Percentiles rank a stretch among this genome's conserved stretches.
Evolutionary conservation across 176 grass and related monocot species (phyloP).

Genomic region (Aegilops umbellulata): DNA sequence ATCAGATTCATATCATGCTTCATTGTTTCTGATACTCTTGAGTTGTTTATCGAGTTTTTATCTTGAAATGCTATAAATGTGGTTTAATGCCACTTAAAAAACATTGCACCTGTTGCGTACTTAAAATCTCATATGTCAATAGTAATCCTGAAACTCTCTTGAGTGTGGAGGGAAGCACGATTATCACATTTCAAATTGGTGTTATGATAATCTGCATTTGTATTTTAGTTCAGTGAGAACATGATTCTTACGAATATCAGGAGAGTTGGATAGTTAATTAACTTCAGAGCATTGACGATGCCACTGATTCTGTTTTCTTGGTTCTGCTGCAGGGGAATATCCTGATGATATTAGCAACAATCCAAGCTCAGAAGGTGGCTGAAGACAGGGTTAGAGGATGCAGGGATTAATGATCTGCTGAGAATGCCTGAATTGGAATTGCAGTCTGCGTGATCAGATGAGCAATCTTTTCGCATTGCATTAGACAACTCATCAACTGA

Average conservation of each 20-base stretch:
- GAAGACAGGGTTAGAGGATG: constrained; percentile 45
- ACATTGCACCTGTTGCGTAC: not conserved
- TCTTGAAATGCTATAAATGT: not conserved
- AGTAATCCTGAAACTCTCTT: not conserved
- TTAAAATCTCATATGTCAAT: not conserved
- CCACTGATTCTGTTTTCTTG: no score
- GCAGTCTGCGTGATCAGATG: not conserved
- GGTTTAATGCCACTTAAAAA: not conserved
- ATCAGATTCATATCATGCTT: no score
- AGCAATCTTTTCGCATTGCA: no score
- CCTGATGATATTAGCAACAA: constrained; percentile 61
- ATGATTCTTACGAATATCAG: no score
- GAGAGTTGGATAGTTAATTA: no score
- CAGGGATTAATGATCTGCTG: constrained; percentile 53
- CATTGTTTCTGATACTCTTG: not conserved
- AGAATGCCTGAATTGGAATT: not conserved
- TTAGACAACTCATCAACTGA: no score
- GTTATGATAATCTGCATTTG: no score
- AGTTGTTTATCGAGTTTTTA: not conserved
- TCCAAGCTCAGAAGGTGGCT: constrained; percentile 68
- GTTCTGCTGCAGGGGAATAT: constrained; percentile 31
- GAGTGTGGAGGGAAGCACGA: not conserved
- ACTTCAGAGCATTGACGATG: no score
- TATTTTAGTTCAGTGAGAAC: no score
- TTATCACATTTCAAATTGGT: constrained; percentile 1